Conservation (phyloP, 768 basidiomycete genomes). For the Crucibulum laeve region DNA sequence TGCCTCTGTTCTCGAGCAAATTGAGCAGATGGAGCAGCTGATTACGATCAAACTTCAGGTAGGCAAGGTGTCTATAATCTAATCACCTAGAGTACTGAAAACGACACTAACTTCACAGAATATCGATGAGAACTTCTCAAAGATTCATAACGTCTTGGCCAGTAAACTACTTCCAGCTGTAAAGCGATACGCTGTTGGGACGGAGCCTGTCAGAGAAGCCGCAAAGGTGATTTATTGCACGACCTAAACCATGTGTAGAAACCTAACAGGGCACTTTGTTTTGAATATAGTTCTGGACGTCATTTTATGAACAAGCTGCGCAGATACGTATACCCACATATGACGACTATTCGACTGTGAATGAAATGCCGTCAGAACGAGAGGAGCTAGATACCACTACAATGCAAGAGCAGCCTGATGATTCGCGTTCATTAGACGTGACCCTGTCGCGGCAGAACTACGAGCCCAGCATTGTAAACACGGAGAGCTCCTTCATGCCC, state of each 20-base stretch:
- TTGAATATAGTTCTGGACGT: slow-evolving; percentile 80
- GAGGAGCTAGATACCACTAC: slow-evolving; percentile 22
- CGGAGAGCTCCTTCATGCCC: slow-evolving; percentile 74
- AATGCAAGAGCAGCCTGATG: slow-evolving; percentile 20
- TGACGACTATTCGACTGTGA: slow-evolving; percentile 59
- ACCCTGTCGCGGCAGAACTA: slow-evolving; percentile 16
- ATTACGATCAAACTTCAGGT: slow-evolving; percentile 92
- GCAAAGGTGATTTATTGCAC: slow-evolving; percentile 61
- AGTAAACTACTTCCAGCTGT: slow-evolving; percentile 82
- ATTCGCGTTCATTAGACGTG: slow-evolving; percentile 15
- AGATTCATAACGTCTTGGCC: slow-evolving; percentile 81
- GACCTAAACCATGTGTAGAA: neutral
- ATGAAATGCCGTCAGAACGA: slow-evolving; percentile 42
- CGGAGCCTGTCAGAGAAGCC: slow-evolving; percentile 85
- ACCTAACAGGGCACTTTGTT: neutral
- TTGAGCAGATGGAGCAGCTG: slow-evolving; percentile 93
- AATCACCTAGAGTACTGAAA: neutral
- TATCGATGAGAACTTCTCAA: slow-evolving; percentile 91
- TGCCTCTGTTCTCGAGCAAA: slow-evolving; percentile 73
- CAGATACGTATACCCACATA: slow-evolving; percentile 77
- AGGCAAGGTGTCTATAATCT: slow-evolving; percentile 7
- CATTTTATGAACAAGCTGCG: slow-evolving; percentile 94
- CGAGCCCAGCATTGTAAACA: slow-evolving; percentile 44
- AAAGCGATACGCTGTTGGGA: slow-evolving; percentile 83
- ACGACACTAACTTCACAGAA: slow-evolving; percentile 40